Conservation (phyloP, 2,329 filamentous ascomycete genomes). For the Dendrostoma leiphaemia region DNA sequence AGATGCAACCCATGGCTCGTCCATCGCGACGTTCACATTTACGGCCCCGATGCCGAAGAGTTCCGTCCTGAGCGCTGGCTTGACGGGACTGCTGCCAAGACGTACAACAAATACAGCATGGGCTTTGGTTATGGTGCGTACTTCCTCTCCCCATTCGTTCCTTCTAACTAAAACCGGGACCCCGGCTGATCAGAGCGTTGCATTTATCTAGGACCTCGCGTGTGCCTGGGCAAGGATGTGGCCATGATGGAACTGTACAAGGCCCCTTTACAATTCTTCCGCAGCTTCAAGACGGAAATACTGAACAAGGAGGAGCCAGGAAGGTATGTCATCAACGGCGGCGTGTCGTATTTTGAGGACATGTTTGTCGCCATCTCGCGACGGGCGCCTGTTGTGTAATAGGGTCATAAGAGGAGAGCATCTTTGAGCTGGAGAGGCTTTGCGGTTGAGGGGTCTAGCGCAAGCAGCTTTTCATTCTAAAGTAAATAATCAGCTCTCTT, state of each 20-base stretch:
- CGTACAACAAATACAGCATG: constrained; percentile 47
- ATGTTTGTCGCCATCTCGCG: constrained; percentile 25
- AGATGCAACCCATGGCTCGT: constrained; percentile 52
- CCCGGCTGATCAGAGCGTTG: background rate
- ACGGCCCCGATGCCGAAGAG: constrained; percentile 44
- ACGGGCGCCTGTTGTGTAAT: background rate
- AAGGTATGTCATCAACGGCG: constrained; percentile 38
- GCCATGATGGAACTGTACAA: constrained; percentile 41
- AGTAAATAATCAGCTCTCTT: too few species aligned
- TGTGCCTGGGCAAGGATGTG: constrained; percentile 51
- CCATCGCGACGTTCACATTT: constrained; percentile 58
- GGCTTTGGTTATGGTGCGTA: constrained; percentile 46
- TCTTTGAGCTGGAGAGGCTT: too few species aligned
- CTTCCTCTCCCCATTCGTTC: too few species aligned
- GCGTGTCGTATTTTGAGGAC: constrained; percentile 39
- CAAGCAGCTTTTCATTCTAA: too few species aligned
- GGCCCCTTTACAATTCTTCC: constrained; percentile 39
- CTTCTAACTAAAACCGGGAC: too few species aligned
- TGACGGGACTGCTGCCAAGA: constrained; percentile 32
- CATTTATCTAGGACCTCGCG: constrained; percentile 40
- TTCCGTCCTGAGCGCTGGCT: constrained; percentile 52
- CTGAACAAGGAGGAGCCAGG: constrained; percentile 29
- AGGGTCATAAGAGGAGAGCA: too few species aligned
- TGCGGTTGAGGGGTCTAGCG: too few species aligned
- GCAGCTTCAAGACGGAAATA: constrained; percentile 33